phyloP scores from a whole-genome alignment of 2,329 filamentous ascomycete species.

The Hirsutella thompsonii region DNA sequence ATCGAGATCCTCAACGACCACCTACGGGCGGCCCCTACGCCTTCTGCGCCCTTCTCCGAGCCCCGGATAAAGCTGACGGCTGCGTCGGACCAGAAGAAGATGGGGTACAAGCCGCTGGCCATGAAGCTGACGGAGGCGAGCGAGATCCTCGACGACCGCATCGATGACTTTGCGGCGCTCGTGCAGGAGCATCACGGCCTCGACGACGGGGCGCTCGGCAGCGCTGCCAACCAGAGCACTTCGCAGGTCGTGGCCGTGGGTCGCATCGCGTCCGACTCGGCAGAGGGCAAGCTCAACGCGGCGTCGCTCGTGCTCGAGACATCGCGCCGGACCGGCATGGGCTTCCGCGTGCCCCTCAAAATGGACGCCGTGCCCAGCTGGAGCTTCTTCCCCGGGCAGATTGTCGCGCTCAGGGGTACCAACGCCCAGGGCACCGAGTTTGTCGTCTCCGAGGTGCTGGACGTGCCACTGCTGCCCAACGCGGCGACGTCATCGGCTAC shows the following conservation, averaged over 20 bases:
- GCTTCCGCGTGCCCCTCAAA: slow-evolving; percentile 68
- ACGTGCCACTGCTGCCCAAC: slow-evolving; percentile 59
- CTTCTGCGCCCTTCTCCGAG: slow-evolving; percentile 59
- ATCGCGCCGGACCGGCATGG: slow-evolving; percentile 71
- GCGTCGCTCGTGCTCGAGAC: slow-evolving; percentile 82
- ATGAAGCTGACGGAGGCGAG: slow-evolving; percentile 92
- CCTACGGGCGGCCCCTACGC: slow-evolving; percentile 52
- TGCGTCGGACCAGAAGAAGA: slow-evolving; percentile 80
- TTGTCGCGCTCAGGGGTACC: slow-evolving; percentile 74
- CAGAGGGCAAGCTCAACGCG: slow-evolving; percentile 76
- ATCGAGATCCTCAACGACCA: slow-evolving; percentile 74
- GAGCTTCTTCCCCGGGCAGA: slow-evolving; percentile 89
- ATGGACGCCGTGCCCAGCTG: slow-evolving; percentile 55
- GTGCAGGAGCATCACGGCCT: slow-evolving; percentile 63
- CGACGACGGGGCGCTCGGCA: slow-evolving; percentile 73
- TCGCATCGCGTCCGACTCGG: slow-evolving; percentile 75
- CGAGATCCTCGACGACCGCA: slow-evolving; percentile 86
- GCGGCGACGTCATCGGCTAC: slow-evolving; percentile 56
- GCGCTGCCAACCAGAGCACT: slow-evolving; percentile 72
- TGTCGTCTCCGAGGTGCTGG: slow-evolving; percentile 62
- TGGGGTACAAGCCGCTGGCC: slow-evolving; percentile 80
- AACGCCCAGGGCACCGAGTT: slow-evolving; percentile 83
- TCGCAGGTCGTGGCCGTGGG: slow-evolving; percentile 83
- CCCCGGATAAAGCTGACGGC: slow-evolving; percentile 73
- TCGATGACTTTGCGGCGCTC: slow-evolving; percentile 73